Base-by-base conservation (phyloP, 495 filamentous ascomycete species). In the Penicillium lividum region DNA sequence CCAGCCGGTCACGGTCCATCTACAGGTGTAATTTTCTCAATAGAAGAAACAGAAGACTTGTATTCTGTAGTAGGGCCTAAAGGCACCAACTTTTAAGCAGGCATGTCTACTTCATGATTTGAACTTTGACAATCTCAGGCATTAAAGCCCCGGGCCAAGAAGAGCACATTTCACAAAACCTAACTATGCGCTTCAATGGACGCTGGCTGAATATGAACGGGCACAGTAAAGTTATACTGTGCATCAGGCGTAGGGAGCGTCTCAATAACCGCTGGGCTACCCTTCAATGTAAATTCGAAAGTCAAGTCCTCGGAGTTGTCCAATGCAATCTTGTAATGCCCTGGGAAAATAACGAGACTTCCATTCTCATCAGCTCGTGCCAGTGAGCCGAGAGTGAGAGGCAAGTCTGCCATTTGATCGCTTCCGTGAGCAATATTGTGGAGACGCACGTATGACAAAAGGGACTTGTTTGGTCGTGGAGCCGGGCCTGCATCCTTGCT, bases 291-390 rank as follows among this genome's bases (percentile, higher is more conserved):
- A 53, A 64, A 64, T 5, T 52, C 53, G 43, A 56, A 55, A 22
- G 45, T 47, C 44, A 60, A 34, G 15, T 43, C 38, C 9, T 52
- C 27, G 22, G 34, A 43, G 40, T 51, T 49, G 45, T 88, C 83
- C 18, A 88, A 58, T 51, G 73, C 54, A 40, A 88, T 27, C 10
- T 61, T 73, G 58, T 89, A 88, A 4, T 66, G 70, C 7, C 86
- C 86, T 2, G 86, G 86, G 62, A 84, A 88, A 46, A 89, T 56
- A 30, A 83, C 69, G 31, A 70, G 75, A 63, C 84, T 78, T 13
- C 86, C 86, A 7, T 62, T 68, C 47, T 74, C 79, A 62, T 87
- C 80, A 9, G 76, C 69, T 9, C 86, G 67, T 6, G 82, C 80
- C 44, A 88, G 55, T 46, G 68, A 73, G n/a, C 78, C 84, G 28